Conservation (phyloP, 169 alveolate species). For the Eimeria acervulina region DNA sequence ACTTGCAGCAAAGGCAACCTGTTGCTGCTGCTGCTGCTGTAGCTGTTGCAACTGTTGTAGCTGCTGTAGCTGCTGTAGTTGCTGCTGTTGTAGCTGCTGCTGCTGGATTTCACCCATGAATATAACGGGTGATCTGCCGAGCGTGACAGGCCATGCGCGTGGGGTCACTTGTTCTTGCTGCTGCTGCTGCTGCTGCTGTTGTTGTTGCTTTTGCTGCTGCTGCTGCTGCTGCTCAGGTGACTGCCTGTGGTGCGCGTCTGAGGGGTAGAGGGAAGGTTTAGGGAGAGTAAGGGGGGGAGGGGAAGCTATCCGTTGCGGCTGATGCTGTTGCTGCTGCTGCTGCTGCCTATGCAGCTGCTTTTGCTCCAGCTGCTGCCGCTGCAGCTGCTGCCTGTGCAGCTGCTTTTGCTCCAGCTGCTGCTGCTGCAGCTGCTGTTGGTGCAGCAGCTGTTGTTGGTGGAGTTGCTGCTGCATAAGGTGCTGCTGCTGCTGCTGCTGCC, state of each 20-base stretch:
- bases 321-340: conserved; percentile 4
- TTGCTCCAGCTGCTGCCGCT: background rate
- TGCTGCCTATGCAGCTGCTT: background rate
- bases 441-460: too few species aligned
- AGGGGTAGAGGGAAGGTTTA: background rate
- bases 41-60: too few species aligned
- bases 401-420: too few species aligned
- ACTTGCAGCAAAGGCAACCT: background rate
- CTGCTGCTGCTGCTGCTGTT: too few species aligned
- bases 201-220: too few species aligned
- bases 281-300: background rate
- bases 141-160: background rate
- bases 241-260: background rate
- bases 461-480: too few species aligned
- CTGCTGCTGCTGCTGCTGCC: too few species aligned
- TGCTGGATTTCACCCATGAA: background rate
- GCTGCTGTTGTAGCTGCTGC: background rate
- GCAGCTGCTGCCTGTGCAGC: background rate
- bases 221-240: too few species aligned
- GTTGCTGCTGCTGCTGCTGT: background rate
- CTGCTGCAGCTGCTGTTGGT: too few species aligned
- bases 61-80: background rate
- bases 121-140: background rate
- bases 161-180: conserved; percentile 17
- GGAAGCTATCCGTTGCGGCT: background rate